phyloP scores from a whole-genome alignment of 345 rosid genomes.

The Aquilaria sinensis region DNA sequence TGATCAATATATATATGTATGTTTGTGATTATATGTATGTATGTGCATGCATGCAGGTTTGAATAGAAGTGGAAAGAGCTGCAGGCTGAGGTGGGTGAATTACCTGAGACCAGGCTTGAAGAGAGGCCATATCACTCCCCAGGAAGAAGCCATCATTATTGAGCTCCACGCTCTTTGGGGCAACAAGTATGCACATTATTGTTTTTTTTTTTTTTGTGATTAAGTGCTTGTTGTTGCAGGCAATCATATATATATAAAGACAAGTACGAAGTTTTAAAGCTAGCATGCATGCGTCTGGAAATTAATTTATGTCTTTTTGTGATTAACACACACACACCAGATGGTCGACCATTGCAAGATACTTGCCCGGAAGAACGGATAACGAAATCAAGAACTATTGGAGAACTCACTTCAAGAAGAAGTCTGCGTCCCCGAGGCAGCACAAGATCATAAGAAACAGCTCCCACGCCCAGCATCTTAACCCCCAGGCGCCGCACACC shows the following conservation, averaged over 20 bases:
- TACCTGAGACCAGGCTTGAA: slow-evolving; percentile 84
- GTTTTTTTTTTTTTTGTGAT: background rate
- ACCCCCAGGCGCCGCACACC: slow-evolving; percentile 10
- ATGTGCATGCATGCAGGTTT: slow-evolving; percentile 32
- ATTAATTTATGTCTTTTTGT: background rate
- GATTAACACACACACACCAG: slow-evolving; percentile 16
- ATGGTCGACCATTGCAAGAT: slow-evolving; percentile 92
- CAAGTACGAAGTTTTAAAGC: no score
- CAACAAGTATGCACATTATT: slow-evolving; percentile 46
- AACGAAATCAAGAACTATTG: slow-evolving; percentile 93
- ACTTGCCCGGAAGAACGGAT: slow-evolving; percentile 89
- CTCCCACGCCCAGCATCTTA: slow-evolving; percentile 15
- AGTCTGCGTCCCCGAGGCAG: slow-evolving; percentile 27
- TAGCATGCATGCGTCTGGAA: no score
- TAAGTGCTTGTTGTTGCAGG: no score
- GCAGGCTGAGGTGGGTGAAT: slow-evolving; percentile 93
- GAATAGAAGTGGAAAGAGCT: slow-evolving; percentile 81
- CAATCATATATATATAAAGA: no score
- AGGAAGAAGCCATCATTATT: slow-evolving; percentile 76
- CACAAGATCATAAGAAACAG: slow-evolving; percentile 26
- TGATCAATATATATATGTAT: background rate
- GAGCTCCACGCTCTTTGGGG: slow-evolving; percentile 88
- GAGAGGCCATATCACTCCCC: slow-evolving; percentile 78
- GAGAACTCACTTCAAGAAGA: slow-evolving; percentile 86
- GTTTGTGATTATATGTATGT: background rate